These are phyloP conservation scores for Phoenix roebelenii DNA, from an alignment of 176 grass and related monocot genomes.

Conservation along the genomic window DNA sequence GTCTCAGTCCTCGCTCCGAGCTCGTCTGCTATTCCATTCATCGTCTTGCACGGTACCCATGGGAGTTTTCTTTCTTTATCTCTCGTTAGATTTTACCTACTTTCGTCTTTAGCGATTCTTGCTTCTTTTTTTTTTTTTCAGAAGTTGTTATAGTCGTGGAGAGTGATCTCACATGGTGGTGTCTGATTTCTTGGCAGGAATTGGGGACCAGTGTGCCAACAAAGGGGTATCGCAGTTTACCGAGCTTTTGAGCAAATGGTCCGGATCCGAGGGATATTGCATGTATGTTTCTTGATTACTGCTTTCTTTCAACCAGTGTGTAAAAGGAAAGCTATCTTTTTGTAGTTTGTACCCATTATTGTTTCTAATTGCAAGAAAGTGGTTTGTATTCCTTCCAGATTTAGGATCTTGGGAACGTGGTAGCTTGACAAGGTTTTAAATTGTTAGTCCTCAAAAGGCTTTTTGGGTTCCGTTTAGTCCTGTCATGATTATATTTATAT, in stretches of 20 bases:
- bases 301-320: too few relatives aligned
- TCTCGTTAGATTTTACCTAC: too few relatives aligned
- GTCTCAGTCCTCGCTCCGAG: background rate
- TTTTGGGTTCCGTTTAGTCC: too few relatives aligned
- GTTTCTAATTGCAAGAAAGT: too few relatives aligned
- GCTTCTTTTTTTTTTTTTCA: background rate
- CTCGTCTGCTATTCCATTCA: constrained; percentile 39
- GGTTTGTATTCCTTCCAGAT: too few relatives aligned
- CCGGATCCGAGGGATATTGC: background rate
- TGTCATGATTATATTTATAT: too few relatives aligned
- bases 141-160: background rate
- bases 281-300: constrained; percentile 2
- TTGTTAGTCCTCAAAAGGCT: too few relatives aligned
- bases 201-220: constrained; percentile 69
- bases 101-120: background rate
- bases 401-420: too few relatives aligned
- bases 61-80: background rate
- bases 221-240: background rate
- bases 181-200: constrained; percentile 27
- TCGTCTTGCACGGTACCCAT: constrained; percentile 62
- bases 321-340: too few relatives aligned
- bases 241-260: background rate
- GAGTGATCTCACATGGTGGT: background rate
- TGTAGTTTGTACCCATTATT: too few relatives aligned
- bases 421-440: too few relatives aligned